Conservation (phyloP, 441 rosid species). For the Populus hybrid region DNA sequence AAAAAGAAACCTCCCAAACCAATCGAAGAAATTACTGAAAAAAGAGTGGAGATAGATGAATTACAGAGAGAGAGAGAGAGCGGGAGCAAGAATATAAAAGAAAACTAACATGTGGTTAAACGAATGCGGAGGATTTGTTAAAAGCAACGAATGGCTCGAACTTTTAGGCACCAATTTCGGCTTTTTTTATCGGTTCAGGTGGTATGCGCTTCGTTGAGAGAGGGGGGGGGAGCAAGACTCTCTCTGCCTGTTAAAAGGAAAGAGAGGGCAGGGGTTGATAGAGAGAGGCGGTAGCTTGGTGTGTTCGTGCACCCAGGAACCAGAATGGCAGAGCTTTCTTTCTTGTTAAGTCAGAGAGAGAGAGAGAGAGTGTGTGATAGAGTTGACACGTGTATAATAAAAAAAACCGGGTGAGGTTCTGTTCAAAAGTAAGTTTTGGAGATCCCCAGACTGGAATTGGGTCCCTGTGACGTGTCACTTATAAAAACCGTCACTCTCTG, state of each 20-base stretch:
- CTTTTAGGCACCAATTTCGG: slow-evolving; percentile 34
- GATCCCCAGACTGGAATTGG: slow-evolving; percentile 24
- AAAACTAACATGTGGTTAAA: slow-evolving; percentile 32
- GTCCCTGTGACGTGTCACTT: neutral
- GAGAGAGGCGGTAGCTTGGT: slow-evolving; percentile 3
- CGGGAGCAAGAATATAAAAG: slow-evolving; percentile 2
- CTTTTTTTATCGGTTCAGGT: slow-evolving; percentile 1
- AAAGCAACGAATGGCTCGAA: slow-evolving; percentile 18
- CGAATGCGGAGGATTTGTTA: slow-evolving; percentile 6
- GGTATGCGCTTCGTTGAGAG: neutral
- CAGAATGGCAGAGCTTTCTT: slow-evolving; percentile 12
- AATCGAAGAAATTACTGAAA: neutral
- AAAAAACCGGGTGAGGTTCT: slow-evolving; percentile 5
- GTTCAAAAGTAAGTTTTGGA: slow-evolving; percentile 12
- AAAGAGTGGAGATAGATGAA: neutral
- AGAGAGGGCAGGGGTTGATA: neutral
- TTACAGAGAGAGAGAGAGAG: neutral
- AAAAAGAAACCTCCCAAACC: neutral
- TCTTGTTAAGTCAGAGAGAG: neutral
- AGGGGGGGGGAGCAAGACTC: neutral
- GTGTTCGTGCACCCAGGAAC: slow-evolving; percentile 17
- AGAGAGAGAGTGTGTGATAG: neutral
- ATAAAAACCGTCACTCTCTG: too few relatives aligned
- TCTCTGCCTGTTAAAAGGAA: neutral
- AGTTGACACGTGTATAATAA: slow-evolving; percentile 30